Conservation (phyloP, 345 rosid genomes). For the thale cress (Arabidopsis thaliana) region TAIR10.1 NC_003070.9:7881001-7881500, state of each 20-base stretch:
- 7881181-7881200: slow-evolving; percentile 41
- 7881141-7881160: slow-evolving; percentile 4
- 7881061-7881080: slow-evolving; percentile 85
- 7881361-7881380: slow-evolving; percentile 10
- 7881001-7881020: slow-evolving; percentile 15
- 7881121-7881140: neutral
- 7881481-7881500: slow-evolving; percentile 9
- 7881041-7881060: slow-evolving; percentile 93
- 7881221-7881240: slow-evolving; percentile 32
- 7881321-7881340: neutral
- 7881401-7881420: slow-evolving; percentile 37
- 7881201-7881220: slow-evolving; percentile 42
- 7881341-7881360: neutral
- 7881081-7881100: slow-evolving; percentile 86
- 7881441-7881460: slow-evolving; percentile 1
- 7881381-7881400: slow-evolving; percentile 5
- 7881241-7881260: slow-evolving; percentile 42
- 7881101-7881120: slow-evolving; percentile 46
- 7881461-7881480: neutral
- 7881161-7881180: slow-evolving; percentile 26
- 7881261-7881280: slow-evolving; percentile 23
- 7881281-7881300: neutral
- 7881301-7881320: neutral
- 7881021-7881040: slow-evolving; percentile 56
- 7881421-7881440: slow-evolving; percentile 32